Evolutionary conservation across 768 basidiomycete species (phyloP).

Genomic region (Tylopilus plumbeoviolaceoides): DNA sequence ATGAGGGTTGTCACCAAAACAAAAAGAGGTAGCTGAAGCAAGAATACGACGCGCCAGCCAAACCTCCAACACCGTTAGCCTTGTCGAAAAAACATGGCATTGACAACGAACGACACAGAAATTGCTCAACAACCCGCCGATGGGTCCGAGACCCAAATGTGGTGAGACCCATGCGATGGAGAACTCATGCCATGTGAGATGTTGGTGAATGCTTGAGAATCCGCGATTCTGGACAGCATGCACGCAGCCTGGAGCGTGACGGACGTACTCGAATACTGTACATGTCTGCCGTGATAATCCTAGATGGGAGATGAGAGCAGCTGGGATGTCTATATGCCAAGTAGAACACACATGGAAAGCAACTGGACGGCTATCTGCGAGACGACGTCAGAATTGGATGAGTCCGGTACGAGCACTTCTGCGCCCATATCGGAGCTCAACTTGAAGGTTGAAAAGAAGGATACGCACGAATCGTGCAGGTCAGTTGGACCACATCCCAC

Average conservation of each 20-base stretch:
- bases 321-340: background rate
- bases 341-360: conserved; percentile 11
- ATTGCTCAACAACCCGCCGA: conserved; percentile 20
- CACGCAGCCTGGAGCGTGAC: background rate
- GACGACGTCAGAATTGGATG: background rate
- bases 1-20: conserved; percentile 41
- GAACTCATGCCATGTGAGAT: conserved; percentile 15
- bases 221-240: conserved; percentile 4
- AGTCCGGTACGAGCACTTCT: too few relatives aligned
- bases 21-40: conserved; percentile 68
- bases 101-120: conserved; percentile 5
- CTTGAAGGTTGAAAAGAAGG: too few relatives aligned
- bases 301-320: background rate
- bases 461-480: conserved; percentile 26
- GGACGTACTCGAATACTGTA: conserved; percentile 14
- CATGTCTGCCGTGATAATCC: conserved; percentile 22
- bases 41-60: conserved; percentile 58
- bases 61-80: conserved; percentile 3
- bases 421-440: background rate
- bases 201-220: conserved; percentile 44
- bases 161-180: background rate
- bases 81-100: background rate
- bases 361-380: conserved; percentile 19
- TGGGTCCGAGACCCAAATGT: conserved; percentile 7
- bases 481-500: conserved; percentile 12